Percentiles rank a stretch among this genome's conserved stretches.
These are phyloP conservation scores for Brettanomyces anomalus DNA, from an alignment of 805 yeast species.

Conservation along the genomic window DNA sequence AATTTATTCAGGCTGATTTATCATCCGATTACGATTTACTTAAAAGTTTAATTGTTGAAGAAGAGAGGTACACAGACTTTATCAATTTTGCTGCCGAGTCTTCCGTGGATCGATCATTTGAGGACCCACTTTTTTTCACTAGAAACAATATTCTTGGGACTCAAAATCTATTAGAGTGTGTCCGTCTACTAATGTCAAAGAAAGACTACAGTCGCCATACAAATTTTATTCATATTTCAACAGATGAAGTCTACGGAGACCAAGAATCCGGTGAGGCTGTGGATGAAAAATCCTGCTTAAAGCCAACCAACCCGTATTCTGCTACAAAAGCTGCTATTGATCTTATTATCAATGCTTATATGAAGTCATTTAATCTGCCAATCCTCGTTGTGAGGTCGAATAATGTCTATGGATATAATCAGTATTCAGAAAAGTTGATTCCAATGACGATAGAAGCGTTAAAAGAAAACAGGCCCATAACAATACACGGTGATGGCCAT, in stretches of 20 bases:
- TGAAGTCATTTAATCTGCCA: not conserved
- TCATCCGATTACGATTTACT: not conserved
- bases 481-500: conserved; percentile 1
- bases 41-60: not conserved
- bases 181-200: not conserved
- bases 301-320: conserved; percentile 1
- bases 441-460: not conserved
- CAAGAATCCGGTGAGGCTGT: not conserved
- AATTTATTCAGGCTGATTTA: not conserved
- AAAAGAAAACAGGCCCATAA: not conserved
- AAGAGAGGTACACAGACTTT: not conserved
- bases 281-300: not conserved
- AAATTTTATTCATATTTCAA: not conserved
- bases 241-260: conserved; percentile 2
- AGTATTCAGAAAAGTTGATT: conserved; percentile 1
- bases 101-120: conserved; percentile 1
- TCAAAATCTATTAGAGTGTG: not conserved
- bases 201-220: not conserved
- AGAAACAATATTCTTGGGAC: not conserved
- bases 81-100: conserved; percentile 2
- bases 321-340: conserved; percentile 1
- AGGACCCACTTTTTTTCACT: conserved; percentile 2
- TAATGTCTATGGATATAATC: conserved; percentile 1
- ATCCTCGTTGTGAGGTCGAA: not conserved
- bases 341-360: conserved; percentile 2